Evolutionary conservation across 768 basidiomycete genomes (phyloP).

Genomic region (Tylopilus balloui): DNA sequence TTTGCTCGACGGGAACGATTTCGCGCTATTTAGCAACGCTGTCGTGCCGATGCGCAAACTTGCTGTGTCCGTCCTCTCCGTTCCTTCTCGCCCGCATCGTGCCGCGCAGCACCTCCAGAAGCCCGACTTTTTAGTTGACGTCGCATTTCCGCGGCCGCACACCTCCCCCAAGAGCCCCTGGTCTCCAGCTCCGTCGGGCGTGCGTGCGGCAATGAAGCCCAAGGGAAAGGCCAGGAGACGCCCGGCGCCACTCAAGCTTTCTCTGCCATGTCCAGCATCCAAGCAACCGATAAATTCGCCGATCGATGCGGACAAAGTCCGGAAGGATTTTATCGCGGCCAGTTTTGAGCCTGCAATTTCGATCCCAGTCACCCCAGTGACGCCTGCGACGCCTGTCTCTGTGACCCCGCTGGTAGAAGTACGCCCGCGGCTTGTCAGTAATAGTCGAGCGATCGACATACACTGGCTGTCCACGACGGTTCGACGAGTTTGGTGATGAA

Average conservation of each 20-base stretch:
- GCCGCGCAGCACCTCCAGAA: constrained; percentile 36
- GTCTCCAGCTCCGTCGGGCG: constrained; percentile 7
- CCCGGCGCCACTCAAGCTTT: constrained; percentile 41
- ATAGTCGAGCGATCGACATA: constrained; percentile 5
- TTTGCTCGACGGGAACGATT: constrained; percentile 31
- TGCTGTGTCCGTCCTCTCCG: constrained; percentile 33
- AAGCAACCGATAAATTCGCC: constrained; percentile 36
- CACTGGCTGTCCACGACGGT: constrained; percentile 8
- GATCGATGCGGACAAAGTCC: constrained; percentile 32
- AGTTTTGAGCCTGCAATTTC: constrained; percentile 36
- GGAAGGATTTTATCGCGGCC: constrained; percentile 40
- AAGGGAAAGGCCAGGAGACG: constrained; percentile 36
- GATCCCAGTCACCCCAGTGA: constrained; percentile 3
- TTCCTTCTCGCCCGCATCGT: constrained; percentile 34
- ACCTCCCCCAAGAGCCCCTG: constrained; percentile 13
- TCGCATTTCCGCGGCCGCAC: constrained; percentile 22
- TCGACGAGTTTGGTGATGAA: constrained; percentile 12
- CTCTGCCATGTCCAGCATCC: constrained; percentile 27
- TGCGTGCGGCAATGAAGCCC: constrained; percentile 4
- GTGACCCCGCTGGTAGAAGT: not conserved
- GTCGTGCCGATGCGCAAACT: constrained; percentile 30
- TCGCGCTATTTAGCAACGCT: constrained; percentile 31
- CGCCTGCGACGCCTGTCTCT: not conserved
- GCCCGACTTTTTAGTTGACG: constrained; percentile 34
- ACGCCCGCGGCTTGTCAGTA: not conserved